Conservation (phyloP, 2,329 filamentous ascomycete species). For the Aureobasidium pullulans region DNA sequence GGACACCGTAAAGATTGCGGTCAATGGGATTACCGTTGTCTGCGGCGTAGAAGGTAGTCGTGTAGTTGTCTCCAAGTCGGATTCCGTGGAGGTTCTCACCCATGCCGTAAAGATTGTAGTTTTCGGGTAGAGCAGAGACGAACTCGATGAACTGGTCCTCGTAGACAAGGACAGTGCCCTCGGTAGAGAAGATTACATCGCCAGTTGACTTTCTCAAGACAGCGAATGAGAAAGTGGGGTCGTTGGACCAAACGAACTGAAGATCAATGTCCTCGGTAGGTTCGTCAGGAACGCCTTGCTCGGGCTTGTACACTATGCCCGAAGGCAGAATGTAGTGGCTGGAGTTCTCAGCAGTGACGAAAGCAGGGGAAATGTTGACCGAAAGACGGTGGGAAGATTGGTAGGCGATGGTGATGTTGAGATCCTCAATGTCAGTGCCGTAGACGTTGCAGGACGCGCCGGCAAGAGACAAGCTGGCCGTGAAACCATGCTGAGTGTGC, state of each 20-base stretch:
- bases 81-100: conserved; percentile 67
- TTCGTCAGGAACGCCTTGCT: conserved; percentile 34
- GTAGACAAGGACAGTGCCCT: conserved; percentile 58
- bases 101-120: conserved; percentile 70
- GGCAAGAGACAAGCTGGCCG: conserved; percentile 45
- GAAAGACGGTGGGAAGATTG: conserved; percentile 59
- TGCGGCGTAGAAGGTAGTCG: conserved; percentile 60
- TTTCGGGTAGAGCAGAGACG: conserved; percentile 54
- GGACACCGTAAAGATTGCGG: conserved; percentile 64
- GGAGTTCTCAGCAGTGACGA: conserved; percentile 38
- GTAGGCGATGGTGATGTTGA: conserved; percentile 62
- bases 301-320: conserved; percentile 53
- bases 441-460: conserved; percentile 63
- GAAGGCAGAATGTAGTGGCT: conserved; percentile 56
- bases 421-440: conserved; percentile 61
- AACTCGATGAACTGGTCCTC: conserved; percentile 76
- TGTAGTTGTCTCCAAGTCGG: conserved; percentile 65
- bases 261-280: conserved; percentile 40
- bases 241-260: conserved; percentile 48
- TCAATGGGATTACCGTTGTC: conserved; percentile 59
- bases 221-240: conserved; percentile 51
- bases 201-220: conserved; percentile 51
- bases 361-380: conserved; percentile 61
- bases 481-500: conserved; percentile 41
- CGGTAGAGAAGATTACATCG: conserved; percentile 62